Evolutionary conservation across 1,139 yeast species (phyloP), one percentile per base, ranked within the genome.

Genomic region (Zygosaccharomyces sapae): DNA sequence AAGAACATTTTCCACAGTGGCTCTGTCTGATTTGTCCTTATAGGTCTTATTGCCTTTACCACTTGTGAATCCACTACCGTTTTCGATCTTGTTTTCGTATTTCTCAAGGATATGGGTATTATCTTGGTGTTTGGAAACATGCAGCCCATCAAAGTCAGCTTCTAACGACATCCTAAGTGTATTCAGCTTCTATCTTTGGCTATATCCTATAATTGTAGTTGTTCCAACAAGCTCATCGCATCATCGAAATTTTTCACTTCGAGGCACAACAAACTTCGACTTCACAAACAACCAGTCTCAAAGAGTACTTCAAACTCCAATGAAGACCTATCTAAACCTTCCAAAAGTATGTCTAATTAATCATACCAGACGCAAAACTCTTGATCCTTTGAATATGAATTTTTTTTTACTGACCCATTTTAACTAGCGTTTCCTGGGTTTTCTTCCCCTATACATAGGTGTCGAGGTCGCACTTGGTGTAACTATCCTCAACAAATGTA

Each of bases 1-100:
- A 50, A 94, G 70, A 2, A 92, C 98, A 66, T 90, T 96, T 59
- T 94, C 97, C 16, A 89, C 95, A 0, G 99, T 94, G 4, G 98
- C 98, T 52, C 98, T 73, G 59, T 92, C 89, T 1, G 97, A 82
- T 60, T 90, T 81, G 67, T 92, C 98, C 55, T 80, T 81, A 42
- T 79, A 78, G 0, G 75, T 73, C 56, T 82, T 80, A 10, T 27
- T 27, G 24, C 76, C 83, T 54, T 72, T 75, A 51, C 77, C 79
- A 53, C 79, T 70, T n/a, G 68, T 57, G 33, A 70, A 63, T 48
- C 77, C 77, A n/a, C n/a, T n/a, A 58, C 82, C 88, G 1, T 81
- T 73, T 54, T 80, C 81, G 60, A 84, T 82, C 55, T 75, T 80
- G 49, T 79, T 77, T 0, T 83, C 78, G 65, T 80, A 82, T 56